These are phyloP conservation scores for Corchorus capsularis DNA, from an alignment of 345 rosid genomes.

Conservation along the genomic window DNA sequence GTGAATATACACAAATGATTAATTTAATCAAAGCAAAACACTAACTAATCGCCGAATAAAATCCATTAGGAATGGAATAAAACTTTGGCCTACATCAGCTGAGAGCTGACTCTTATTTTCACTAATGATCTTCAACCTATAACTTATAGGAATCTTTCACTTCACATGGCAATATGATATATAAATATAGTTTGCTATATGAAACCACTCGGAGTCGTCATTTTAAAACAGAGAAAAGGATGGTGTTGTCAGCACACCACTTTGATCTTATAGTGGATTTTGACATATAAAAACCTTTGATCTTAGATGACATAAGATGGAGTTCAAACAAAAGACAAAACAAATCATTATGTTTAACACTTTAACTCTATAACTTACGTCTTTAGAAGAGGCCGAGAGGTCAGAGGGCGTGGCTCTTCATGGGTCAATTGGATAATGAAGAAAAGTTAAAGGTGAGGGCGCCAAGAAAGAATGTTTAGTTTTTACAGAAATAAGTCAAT, in stretches of 20 bases:
- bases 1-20: neutral
- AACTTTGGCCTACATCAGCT: neutral
- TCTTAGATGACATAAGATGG: neutral
- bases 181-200: no score
- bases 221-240: neutral
- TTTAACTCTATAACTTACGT: neutral
- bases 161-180: neutral
- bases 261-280: slow-evolving; percentile 14
- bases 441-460: neutral
- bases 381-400: slow-evolving; percentile 2
- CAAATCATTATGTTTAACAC: neutral
- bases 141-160: neutral
- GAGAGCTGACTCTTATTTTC: slow-evolving; percentile 13
- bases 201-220: neutral
- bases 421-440: neutral
- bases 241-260: neutral
- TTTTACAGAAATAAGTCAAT: neutral
- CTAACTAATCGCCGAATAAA: neutral
- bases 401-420: slow-evolving; percentile 8
- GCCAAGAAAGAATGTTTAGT: neutral
- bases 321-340: neutral
- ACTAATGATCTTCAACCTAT: neutral
- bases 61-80: neutral
- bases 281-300: neutral
- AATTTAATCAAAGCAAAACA: neutral